Base-by-base conservation (phyloP, 2,329 filamentous ascomycete genomes). In the Aspergillus fijiensis region DNA sequence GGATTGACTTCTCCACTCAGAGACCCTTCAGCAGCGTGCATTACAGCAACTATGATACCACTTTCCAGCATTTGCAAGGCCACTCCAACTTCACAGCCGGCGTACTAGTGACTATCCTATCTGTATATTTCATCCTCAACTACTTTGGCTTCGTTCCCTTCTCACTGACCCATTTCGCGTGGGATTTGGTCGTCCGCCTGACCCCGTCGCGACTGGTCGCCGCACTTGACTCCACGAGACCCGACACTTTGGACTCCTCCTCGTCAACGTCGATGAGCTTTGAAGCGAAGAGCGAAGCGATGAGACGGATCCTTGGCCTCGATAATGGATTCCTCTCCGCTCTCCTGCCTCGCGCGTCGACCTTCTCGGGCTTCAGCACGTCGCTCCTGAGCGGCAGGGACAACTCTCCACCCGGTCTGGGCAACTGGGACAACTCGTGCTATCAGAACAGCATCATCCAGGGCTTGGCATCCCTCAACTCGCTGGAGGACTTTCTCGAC, bases 401-500 rank as follows among this genome's bases (percentile, higher is more conserved):
- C 35, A 68, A 67, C 5, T 63, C 71, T 31, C 79, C 79, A 4
- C 75, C 80, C 5, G 95, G 95, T 0, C 79, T 98, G 56, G 92
- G 91, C 10, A 99, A 99, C 74, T 89, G 88, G 79, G 91, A 96
- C 79, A 96, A 97, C 73, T 96, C 92, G 1, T 98, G 95, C 80
- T 99, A 96, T 74, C 95, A 98, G 76, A 99, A 99, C 76, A 97
- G 93, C 72, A 89, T 97, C 21, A 86, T 99, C 11, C 92, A 96
- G 74, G 88, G 89, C 6, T 80, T 98, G 48, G 88, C 93, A 1
- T 89, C 93, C 4, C 81, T 98, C 31, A 83, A 84, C 19, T 84
- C 88, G 4, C 79, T 98, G 31, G 84, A 85, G 27, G 79, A 78
- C 2, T 95, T 92, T 69, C 82, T 96, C 7, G 79, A 65, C n/a